phyloP scores from a whole-genome alignment of 306 rosid genomes.

The Casuarina glauca region DNA sequence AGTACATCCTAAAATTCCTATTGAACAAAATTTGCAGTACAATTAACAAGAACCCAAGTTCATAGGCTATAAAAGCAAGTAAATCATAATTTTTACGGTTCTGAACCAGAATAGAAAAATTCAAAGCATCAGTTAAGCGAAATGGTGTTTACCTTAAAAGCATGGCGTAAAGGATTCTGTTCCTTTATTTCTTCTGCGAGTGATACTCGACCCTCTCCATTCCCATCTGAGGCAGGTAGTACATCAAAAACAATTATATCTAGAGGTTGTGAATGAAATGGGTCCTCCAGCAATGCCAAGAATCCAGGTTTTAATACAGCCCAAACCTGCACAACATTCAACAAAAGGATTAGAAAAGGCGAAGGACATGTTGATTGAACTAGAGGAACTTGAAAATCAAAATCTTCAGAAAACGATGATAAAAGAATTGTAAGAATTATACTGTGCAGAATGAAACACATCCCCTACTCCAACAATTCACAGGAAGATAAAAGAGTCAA shows the following conservation, averaged over 20 bases:
- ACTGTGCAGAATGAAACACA: background rate
- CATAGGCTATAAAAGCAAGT: conserved; percentile 1
- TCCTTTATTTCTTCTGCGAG: conserved; percentile 82
- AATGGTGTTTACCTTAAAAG: conserved; percentile 69
- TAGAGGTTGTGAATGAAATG: conserved; percentile 80
- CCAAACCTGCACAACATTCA: conserved; percentile 74
- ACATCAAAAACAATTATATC: conserved; percentile 95
- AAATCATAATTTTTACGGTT: conserved; percentile 17
- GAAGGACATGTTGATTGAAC: background rate
- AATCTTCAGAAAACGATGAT: background rate
- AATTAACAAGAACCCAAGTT: background rate
- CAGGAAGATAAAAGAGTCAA: conserved; percentile 6
- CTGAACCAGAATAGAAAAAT: conserved; percentile 25
- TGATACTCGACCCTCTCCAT: conserved; percentile 80
- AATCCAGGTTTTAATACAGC: conserved; percentile 97
- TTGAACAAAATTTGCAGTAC: background rate
- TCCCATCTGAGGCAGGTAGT: conserved; percentile 74
- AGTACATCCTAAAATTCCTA: background rate
- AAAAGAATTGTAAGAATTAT: conserved; percentile 11
- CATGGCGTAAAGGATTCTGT: conserved; percentile 84
- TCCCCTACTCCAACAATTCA: conserved; percentile 17
- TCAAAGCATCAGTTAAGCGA: conserved; percentile 15
- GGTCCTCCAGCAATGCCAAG: conserved; percentile 90
- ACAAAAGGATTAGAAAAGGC: conserved; percentile 14
- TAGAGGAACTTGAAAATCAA: conserved; percentile 13